Conservation (phyloP, 495 filamentous ascomycete species). For the Daldinia bambusicola region DNA sequence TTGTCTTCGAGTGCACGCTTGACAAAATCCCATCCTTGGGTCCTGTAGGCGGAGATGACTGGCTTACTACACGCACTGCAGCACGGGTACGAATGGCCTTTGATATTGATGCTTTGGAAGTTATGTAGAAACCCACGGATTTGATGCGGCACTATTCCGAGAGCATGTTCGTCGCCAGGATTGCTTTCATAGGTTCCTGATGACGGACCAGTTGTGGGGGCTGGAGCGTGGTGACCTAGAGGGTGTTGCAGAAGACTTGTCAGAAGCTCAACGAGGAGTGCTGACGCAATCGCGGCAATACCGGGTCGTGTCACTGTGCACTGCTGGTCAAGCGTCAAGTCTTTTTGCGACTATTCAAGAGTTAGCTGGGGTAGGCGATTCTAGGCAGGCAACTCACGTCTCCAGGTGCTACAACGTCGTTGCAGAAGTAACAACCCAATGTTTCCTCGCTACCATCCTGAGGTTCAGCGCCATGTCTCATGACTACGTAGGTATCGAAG, state of each 20-base stretch:
- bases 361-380: constrained; percentile 53
- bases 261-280: constrained; percentile 89
- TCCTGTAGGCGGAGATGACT: constrained; percentile 75
- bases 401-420: constrained; percentile 93
- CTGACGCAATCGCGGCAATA: constrained; percentile 89
- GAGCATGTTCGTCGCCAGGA: constrained; percentile 69
- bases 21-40: constrained; percentile 87
- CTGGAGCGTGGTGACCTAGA: constrained; percentile 67
- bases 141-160: constrained; percentile 91
- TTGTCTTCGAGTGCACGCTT: constrained; percentile 83
- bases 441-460: constrained; percentile 65
- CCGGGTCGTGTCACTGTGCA: constrained; percentile 97
- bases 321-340: constrained; percentile 95
- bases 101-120: constrained; percentile 85
- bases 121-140: constrained; percentile 90
- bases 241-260: constrained; percentile 91
- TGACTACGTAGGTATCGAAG: constrained; percentile 96
- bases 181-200: constrained; percentile 63
- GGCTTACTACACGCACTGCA: constrained; percentile 91
- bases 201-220: constrained; percentile 50
- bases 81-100: constrained; percentile 84
- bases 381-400: constrained; percentile 71
- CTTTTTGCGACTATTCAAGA: constrained; percentile 79
- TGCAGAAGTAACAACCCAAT: constrained; percentile 97
- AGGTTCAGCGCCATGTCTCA: constrained; percentile 82